These are phyloP conservation scores for Ustilago shanxiensis DNA, from an alignment of 1,284 basidiomycete species.

Conservation along the genomic window DNA sequence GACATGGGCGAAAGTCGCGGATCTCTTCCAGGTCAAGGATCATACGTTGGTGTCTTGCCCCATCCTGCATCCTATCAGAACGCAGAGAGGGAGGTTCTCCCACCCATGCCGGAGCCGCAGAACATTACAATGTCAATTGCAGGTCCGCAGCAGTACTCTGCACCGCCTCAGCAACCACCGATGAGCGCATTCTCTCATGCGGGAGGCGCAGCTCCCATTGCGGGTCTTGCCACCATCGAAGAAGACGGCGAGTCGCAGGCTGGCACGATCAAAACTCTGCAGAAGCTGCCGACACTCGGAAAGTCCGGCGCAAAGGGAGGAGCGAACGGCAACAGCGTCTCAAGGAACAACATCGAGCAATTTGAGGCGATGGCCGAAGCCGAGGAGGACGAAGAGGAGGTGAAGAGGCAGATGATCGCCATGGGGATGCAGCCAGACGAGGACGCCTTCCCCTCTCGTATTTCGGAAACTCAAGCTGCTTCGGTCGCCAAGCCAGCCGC, in stretches of 20 bases:
- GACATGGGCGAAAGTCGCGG: constrained; percentile 10
- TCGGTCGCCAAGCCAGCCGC: background rate
- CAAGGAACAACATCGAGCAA: constrained; percentile 54
- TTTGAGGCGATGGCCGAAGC: constrained; percentile 58
- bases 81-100: constrained; percentile 13
- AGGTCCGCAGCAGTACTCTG: constrained; percentile 20
- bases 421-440: constrained; percentile 59
- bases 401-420: constrained; percentile 51
- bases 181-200: background rate
- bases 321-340: constrained; percentile 46
- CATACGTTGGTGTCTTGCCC: constrained; percentile 11
- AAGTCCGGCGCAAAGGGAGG: constrained; percentile 40
- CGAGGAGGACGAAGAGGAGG: constrained; percentile 57
- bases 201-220: constrained; percentile 19
- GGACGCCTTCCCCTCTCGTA: constrained; percentile 30
- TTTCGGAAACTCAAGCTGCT: background rate
- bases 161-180: constrained; percentile 24
- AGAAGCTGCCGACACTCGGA: constrained; percentile 42
- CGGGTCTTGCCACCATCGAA: constrained; percentile 58
- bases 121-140: constrained; percentile 8
- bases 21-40: constrained; percentile 24
- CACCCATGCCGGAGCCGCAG: constrained; percentile 41
- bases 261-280: constrained; percentile 56
- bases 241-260: constrained; percentile 61
- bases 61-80: constrained; percentile 13